These are phyloP conservation scores for Paramecium bursaria DNA, from an alignment of 73 alveolate species.

Conservation along the genomic window DNA sequence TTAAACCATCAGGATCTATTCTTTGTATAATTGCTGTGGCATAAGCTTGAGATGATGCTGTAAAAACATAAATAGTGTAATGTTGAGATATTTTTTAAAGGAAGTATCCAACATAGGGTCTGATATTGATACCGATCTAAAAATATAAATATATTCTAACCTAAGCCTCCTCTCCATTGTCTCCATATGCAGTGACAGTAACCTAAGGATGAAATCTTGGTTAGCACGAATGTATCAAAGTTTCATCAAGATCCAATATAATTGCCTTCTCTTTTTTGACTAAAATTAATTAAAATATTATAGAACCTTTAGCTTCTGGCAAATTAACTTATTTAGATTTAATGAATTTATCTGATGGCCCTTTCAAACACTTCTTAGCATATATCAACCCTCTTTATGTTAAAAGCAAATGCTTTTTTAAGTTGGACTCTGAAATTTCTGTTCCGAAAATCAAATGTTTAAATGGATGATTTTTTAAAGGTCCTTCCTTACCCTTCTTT, in stretches of 20 bases:
- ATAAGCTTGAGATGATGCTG: slow-evolving; percentile 94
- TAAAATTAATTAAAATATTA: background rate
- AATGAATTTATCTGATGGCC: slow-evolving; percentile 69
- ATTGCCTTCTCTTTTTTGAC: slow-evolving; percentile 49
- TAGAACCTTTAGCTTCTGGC: slow-evolving; percentile 47
- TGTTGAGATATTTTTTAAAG: slow-evolving; percentile 79
- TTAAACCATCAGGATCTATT: slow-evolving; percentile 88
- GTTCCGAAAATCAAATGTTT: slow-evolving; percentile 61
- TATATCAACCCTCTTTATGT: slow-evolving; percentile 63
- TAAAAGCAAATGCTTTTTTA: slow-evolving; percentile 47
- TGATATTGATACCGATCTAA: slow-evolving; percentile 87
- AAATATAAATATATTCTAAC: background rate
- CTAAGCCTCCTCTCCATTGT: slow-evolving; percentile 42
- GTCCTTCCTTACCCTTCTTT: slow-evolving; percentile 37
- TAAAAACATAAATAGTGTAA: slow-evolving; percentile 86
- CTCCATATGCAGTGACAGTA: slow-evolving; percentile 51
- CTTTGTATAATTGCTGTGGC: slow-evolving; percentile 92
- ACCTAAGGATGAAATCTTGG: slow-evolving; percentile 55
- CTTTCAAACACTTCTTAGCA: slow-evolving; percentile 66
- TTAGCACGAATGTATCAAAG: slow-evolving; percentile 61
- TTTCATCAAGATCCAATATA: slow-evolving; percentile 63
- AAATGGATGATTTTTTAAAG: slow-evolving; percentile 42
- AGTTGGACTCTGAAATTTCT: slow-evolving; percentile 10
- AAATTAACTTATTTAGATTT: slow-evolving; percentile 46
- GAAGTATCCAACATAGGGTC: slow-evolving; percentile 89